Conservation (phyloP, 352 stramenopile genomes). For the Globisporangium solare region DNA sequence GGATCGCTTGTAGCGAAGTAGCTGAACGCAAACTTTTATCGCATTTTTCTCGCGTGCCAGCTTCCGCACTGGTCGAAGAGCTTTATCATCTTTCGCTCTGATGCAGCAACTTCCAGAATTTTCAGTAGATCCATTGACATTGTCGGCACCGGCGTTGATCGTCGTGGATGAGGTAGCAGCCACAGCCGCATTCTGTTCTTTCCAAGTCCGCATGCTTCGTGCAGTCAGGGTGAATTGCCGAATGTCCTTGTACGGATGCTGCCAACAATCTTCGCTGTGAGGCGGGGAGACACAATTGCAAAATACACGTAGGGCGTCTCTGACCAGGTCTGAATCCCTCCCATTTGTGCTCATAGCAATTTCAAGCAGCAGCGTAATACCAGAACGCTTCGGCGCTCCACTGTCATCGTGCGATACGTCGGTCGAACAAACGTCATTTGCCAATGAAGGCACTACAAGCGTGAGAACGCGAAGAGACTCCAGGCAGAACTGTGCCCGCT, state of each 20-base stretch:
- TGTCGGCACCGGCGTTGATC: neutral
- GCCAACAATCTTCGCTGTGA: constrained; percentile 77
- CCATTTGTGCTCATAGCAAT: constrained; percentile 69
- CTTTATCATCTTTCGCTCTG: constrained; percentile 60
- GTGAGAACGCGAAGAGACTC: constrained; percentile 74
- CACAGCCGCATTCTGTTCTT: constrained; percentile 14
- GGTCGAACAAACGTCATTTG: constrained; percentile 72
- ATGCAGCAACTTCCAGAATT: constrained; percentile 39
- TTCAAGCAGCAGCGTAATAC: constrained; percentile 73
- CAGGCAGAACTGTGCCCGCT: constrained; percentile 77
- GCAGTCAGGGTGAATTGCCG: constrained; percentile 73
- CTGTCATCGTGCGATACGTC: constrained; percentile 55
- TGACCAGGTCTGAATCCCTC: constrained; percentile 70
- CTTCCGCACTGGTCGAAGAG: constrained; percentile 63
- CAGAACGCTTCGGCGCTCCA: constrained; percentile 31
- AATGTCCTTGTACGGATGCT: constrained; percentile 82
- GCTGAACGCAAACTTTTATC: constrained; percentile 84
- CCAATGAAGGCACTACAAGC: constrained; percentile 60
- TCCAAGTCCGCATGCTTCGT: constrained; percentile 57
- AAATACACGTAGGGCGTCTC: constrained; percentile 67
- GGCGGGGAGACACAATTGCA: constrained; percentile 82
- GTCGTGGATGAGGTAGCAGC: neutral
- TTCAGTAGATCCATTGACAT: constrained; percentile 8
- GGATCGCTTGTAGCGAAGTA: constrained; percentile 85
- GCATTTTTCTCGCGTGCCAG: constrained; percentile 75